These are phyloP conservation scores for Trichaptum fuscoviolaceum DNA, from an alignment of 768 basidiomycete species.

Conservation along the genomic window DNA sequence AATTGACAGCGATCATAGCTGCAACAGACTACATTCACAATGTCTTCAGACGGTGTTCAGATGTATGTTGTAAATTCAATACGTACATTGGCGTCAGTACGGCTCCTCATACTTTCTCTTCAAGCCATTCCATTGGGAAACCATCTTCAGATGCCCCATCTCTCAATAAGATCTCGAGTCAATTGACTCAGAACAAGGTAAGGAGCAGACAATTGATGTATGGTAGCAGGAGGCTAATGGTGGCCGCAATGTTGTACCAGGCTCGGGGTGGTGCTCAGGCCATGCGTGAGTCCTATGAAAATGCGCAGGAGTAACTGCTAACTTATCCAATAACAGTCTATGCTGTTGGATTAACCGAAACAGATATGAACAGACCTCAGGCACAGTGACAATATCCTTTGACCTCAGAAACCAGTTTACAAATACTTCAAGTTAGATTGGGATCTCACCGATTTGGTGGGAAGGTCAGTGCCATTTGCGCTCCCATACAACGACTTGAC, in stretches of 20 bases:
- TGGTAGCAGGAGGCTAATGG: conserved; percentile 5
- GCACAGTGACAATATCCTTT: conserved; percentile 27
- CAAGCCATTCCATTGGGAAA: conserved; percentile 39
- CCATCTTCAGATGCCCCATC: conserved; percentile 27
- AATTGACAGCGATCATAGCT: not conserved
- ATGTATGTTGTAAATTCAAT: conserved; percentile 37
- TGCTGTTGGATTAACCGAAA: conserved; percentile 68
- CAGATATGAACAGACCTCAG: conserved; percentile 84
- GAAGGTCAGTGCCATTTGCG: conserved; percentile 51
- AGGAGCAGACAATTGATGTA: conserved; percentile 7
- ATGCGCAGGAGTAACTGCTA: not conserved
- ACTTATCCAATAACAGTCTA: conserved; percentile 46
- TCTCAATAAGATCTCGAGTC: conserved; percentile 71
- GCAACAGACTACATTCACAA: conserved; percentile 20
- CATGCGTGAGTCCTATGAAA: conserved; percentile 54
- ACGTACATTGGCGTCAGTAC: conserved; percentile 3
- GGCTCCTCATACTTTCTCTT: conserved; percentile 18
- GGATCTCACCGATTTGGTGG: conserved; percentile 89
- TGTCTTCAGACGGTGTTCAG: conserved; percentile 51
- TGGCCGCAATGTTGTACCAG: conserved; percentile 24
- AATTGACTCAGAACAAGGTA: conserved; percentile 76
- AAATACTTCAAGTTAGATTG: conserved; percentile 47
- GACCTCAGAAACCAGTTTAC: not conserved
- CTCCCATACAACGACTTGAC: conserved; percentile 3
- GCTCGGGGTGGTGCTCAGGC: conserved; percentile 75